Evolutionary conservation across 1,139 yeast genomes (phyloP).

Genomic region (Candida sp.): DNA sequence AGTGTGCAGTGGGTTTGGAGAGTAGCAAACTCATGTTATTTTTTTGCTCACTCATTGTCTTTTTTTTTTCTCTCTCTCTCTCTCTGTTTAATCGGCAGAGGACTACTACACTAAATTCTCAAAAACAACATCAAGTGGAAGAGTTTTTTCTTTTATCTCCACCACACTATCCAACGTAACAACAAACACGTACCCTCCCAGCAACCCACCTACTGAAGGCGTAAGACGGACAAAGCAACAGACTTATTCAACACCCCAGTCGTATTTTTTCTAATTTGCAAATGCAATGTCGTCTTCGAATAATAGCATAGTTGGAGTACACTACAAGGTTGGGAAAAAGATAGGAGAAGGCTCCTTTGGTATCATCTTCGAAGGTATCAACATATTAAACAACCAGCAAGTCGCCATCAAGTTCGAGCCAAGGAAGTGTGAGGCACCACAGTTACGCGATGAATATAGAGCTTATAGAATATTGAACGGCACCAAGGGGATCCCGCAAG

Average conservation of each 20-base stretch:
- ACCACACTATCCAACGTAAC: background rate
- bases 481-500: conserved; percentile 69
- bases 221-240: no score
- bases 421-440: conserved; percentile 81
- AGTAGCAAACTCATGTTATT: no score
- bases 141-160: background rate
- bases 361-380: conserved; percentile 93
- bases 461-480: conserved; percentile 71
- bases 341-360: conserved; percentile 99
- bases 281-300: conserved; percentile 4
- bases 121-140: background rate
- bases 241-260: no score
- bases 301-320: conserved; percentile 56
- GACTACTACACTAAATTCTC: no score
- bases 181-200: background rate
- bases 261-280: no score
- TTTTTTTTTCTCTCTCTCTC: no score
- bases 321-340: conserved; percentile 95
- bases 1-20: no score
- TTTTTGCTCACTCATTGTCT: no score
- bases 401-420: conserved; percentile 85
- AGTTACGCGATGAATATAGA: conserved; percentile 76
- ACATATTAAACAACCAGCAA: conserved; percentile 76
- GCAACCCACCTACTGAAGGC: no score
- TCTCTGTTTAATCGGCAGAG: no score